phyloP scores from a whole-genome alignment of 345 rosid species.

The Euphorbia peplus region DNA sequence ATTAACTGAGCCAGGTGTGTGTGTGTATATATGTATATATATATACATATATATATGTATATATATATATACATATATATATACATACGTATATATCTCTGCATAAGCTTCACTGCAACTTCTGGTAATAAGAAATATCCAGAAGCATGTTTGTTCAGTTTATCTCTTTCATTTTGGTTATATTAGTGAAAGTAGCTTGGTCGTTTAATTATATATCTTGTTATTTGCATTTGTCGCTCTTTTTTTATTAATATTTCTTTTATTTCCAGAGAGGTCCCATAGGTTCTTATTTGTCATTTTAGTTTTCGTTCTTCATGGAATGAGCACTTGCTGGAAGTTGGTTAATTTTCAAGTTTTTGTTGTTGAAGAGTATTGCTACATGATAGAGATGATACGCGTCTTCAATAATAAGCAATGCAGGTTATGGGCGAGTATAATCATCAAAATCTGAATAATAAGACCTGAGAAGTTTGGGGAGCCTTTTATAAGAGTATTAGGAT shows the following conservation, averaged over 20 bases:
- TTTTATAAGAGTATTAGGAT: background rate
- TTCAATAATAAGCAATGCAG: background rate
- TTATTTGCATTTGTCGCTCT: background rate
- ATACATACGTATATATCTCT: no score
- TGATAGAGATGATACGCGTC: background rate
- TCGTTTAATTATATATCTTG: background rate
- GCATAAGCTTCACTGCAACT: background rate
- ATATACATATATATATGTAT: no score
- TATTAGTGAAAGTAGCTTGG: no score
- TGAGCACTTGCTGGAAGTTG: background rate
- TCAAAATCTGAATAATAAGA: no score
- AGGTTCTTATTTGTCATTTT: no score
- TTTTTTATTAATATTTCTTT: background rate
- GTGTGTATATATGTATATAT: no score
- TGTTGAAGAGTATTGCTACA: background rate
- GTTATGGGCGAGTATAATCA: background rate
- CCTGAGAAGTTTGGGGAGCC: background rate
- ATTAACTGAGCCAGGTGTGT: constrained; percentile 12
- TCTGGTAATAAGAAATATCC: background rate
- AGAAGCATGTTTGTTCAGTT: background rate
- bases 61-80: no score
- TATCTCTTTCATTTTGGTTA: no score
- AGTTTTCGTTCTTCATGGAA: background rate
- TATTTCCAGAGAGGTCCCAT: no score
- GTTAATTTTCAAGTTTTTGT: background rate